These are phyloP conservation scores for Venturiaceae sp. DNA, from an alignment of 2,329 filamentous ascomycete genomes.

Conservation along the genomic window DNA sequence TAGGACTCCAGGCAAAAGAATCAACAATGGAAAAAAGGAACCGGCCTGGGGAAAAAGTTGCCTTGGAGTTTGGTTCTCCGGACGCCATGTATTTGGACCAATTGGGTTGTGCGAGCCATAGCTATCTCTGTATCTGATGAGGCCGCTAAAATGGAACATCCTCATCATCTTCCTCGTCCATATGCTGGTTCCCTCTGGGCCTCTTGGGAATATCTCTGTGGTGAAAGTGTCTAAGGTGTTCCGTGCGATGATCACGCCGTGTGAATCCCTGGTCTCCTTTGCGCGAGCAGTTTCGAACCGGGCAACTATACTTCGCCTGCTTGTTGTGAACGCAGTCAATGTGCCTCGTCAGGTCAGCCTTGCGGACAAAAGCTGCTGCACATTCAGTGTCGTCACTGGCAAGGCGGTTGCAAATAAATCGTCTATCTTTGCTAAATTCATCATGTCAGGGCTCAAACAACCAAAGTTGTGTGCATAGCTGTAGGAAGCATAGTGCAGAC, in stretches of 20 bases:
- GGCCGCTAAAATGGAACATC: background rate
- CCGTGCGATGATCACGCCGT: constrained; percentile 46
- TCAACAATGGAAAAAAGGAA: no score
- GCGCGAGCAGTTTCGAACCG: constrained; percentile 1
- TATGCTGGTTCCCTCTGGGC: background rate
- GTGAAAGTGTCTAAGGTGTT: constrained; percentile 48
- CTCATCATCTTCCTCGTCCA: constrained; percentile 1
- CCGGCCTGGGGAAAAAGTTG: no score
- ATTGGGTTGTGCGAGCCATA: background rate
- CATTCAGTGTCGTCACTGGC: background rate
- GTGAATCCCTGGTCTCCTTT: constrained; percentile 35
- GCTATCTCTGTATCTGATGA: background rate
- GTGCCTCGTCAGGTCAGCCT: constrained; percentile 9
- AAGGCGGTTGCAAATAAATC: constrained; percentile 3
- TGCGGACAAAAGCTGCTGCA: constrained; percentile 3
- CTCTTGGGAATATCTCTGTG: constrained; percentile 34
- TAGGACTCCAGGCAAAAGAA: no score
- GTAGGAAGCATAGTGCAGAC: background rate
- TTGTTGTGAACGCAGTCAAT: constrained; percentile 8
- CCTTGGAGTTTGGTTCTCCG: no score
- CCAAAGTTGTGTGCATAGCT: background rate
- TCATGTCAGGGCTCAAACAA: background rate
- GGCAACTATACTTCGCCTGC: background rate
- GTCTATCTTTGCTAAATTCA: background rate
- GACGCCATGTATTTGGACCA: background rate